Evolutionary conservation across 129 eudicot species (phyloP).

Genomic region (Centrapalus pauciflorus): DNA sequence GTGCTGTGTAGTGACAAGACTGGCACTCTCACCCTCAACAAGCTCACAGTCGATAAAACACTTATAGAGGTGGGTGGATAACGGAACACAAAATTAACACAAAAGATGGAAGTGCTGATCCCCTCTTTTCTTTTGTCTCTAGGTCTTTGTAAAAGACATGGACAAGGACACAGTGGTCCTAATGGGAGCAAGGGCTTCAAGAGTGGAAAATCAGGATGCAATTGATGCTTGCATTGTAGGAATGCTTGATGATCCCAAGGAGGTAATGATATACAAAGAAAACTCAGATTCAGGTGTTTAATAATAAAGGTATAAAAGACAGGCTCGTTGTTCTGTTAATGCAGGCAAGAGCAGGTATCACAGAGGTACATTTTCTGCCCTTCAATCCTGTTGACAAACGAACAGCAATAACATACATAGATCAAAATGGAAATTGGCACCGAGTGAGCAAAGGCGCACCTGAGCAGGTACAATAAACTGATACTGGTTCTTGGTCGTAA

Average conservation of each 20-base stretch:
- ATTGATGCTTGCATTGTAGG: conserved; percentile 88
- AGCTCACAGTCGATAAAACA: conserved; percentile 71
- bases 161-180: conserved; percentile 55
- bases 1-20: conserved; percentile 92
- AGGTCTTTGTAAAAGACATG: conserved; percentile 49
- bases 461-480: conserved; percentile 58
- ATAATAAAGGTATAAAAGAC: neutral
- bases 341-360: conserved; percentile 79
- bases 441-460: conserved; percentile 92
- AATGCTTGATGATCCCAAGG: conserved; percentile 70
- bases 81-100: neutral
- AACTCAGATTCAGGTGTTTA: neutral
- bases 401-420: conserved; percentile 76
- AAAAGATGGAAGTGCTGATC: neutral
- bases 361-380: conserved; percentile 80
- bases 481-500: neutral
- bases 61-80: conserved; percentile 57
- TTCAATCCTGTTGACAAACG: conserved; percentile 86
- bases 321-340: neutral
- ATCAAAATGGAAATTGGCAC: conserved; percentile 58
- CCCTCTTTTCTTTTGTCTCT: neutral
- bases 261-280: conserved; percentile 37
- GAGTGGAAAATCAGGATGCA: conserved; percentile 91
- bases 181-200: conserved; percentile 79
- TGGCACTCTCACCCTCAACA: conserved; percentile 87